Base-by-base conservation (phyloP, 2,329 filamentous ascomycete species). In the Stemphylium beticola region DNA sequence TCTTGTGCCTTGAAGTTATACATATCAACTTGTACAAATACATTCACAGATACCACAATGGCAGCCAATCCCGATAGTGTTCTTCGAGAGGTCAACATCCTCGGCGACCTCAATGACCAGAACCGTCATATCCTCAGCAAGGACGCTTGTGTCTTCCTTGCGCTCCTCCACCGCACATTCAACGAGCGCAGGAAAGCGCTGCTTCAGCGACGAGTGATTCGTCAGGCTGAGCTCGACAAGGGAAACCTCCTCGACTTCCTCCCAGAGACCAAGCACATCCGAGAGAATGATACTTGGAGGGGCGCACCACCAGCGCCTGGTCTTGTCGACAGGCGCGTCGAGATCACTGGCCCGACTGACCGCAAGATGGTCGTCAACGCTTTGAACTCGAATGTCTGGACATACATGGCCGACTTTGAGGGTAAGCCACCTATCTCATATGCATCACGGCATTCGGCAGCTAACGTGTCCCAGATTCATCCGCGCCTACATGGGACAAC, bases 311-410 rank as follows among this genome's bases (percentile, higher is more conserved):
- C 95, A 15, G 95, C 93, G 7, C 93, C 95, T 0, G 95, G 95
- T 54, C 85, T 98, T 51, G 87, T 96, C 39, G 95, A 99, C 81
- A 89, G 95, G 63, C 87, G 95, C 58, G 91, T 97, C 29, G 95
- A 99, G 82, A 99, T 98, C 72, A 99, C 95, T 4, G 95, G 95
- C 8, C 95, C 95, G 1, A 97, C 93, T 6, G 95, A 98, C 79
- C 86, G 95, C 66, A 99, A 98, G 85, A 99, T 99, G 95, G 92
- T 98, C 42, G 91, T 98, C 60, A 99, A 99, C 76, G 95, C 95
- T 9, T 75, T 98, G 75, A 99, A 98, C 78, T 89, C 93, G 40
- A 86, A 98, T 71, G 95, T 98, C 20, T 98, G 91, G 89, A 98
- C 93, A 52, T 99, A 98, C 73, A 99, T 99, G 95, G 95, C 95